These are phyloP conservation scores for Zasmidium citrigriseum DNA, from an alignment of 2,329 filamentous ascomycete genomes.

Conservation along the genomic window DNA sequence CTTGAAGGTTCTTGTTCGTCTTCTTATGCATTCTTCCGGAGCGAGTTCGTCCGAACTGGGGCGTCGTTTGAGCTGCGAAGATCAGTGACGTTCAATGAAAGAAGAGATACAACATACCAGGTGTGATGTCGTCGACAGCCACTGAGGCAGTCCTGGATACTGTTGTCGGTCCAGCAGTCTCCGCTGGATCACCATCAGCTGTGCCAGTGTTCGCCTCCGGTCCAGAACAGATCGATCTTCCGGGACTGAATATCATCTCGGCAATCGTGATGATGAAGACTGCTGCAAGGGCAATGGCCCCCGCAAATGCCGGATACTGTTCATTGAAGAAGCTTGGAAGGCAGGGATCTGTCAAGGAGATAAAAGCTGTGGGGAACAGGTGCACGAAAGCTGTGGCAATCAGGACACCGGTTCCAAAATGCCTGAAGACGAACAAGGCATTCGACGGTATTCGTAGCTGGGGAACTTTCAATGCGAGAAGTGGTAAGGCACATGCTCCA, in stretches of 20 bases:
- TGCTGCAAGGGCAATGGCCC: constrained; percentile 70
- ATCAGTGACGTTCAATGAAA: not conserved
- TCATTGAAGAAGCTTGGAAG: constrained; percentile 75
- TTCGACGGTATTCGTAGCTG: constrained; percentile 57
- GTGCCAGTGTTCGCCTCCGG: not conserved
- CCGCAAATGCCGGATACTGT: constrained; percentile 74
- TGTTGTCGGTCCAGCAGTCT: not conserved
- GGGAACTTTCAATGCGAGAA: constrained; percentile 61
- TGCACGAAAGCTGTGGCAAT: constrained; percentile 59
- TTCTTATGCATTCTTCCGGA: constrained; percentile 16
- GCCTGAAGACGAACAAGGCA: constrained; percentile 58
- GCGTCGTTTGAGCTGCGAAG: constrained; percentile 85
- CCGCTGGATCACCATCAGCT: not conserved
- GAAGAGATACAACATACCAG: not conserved
- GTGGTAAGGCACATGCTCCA: constrained; percentile 59
- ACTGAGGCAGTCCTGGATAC: not conserved
- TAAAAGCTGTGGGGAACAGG: constrained; percentile 61
- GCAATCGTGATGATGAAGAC: constrained; percentile 36
- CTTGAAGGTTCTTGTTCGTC: not conserved
- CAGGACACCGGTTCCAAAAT: constrained; percentile 57
- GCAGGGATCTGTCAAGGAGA: constrained; percentile 60
- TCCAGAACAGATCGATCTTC: constrained; percentile 19
- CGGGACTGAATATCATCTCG: constrained; percentile 55
- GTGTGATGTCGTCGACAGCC: constrained; percentile 12
- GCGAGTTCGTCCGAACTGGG: constrained; percentile 49